Base-by-base conservation (phyloP, 2,329 filamentous ascomycete species). In the Beauveria varroae region DNA sequence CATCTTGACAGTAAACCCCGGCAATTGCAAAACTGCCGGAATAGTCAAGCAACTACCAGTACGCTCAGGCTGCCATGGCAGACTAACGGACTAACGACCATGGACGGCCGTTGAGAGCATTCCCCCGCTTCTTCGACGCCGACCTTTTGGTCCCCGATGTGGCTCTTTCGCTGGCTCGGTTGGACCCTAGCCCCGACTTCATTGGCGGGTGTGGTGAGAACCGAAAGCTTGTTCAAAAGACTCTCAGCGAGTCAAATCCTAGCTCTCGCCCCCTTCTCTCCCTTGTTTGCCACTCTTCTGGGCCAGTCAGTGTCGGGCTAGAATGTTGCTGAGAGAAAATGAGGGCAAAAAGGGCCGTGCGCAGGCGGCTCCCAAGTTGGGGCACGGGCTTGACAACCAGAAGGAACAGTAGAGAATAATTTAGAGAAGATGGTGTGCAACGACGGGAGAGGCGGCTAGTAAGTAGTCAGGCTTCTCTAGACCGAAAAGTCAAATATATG, bases 271-370 rank as follows among this genome's bases (percentile, higher is more conserved):
- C 41, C 22, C 24, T 8, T 18, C 14, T 37, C 34, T 24, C 37
- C 9, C 18, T 5, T 57, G 44, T 44, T 46, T 40, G 26, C 55
- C 34, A 18, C 16, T 43, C 34, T 3, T 22, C 3, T 22, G 9
- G 22, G 55, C 34, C 44, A 50, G 5, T 10, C 18, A 49, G n/a
- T 50, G 26, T 26, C 43, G 9, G 40, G 26, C 24, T 16, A 56
- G 24, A 12, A 20, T 30, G 26, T 18, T 43, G 51, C 37, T 20
- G 44, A 43, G 44, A 24, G 30, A 46, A 30, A 24, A 49, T 37
- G n/a, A 30, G 16, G 20, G 43, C 30, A n/a, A 18, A 58, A 58
- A 58, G 47, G 56, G 56, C 56, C 56, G 46, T 58, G 46, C 56
- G 56, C 46, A n/a, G 30, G 44, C 55, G 30, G 34, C 28, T 57